phyloP scores from a whole-genome alignment of 805 yeast genomes.

The Nakazawaea ambrosiae region DNA sequence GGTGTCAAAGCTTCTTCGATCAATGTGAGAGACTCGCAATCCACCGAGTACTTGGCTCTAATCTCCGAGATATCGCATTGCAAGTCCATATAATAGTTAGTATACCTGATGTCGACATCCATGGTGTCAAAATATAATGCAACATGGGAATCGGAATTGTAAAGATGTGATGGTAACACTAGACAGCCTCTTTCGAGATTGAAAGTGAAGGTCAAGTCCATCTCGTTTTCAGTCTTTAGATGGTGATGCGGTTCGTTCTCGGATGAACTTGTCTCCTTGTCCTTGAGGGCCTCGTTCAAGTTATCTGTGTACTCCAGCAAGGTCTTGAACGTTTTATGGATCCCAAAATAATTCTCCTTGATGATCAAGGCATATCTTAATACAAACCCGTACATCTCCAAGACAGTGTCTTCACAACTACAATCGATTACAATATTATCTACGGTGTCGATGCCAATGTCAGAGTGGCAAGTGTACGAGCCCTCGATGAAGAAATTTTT shows the following conservation, averaged over 20 bases:
- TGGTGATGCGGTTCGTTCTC: constrained; percentile 28
- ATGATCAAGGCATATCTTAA: constrained; percentile 68
- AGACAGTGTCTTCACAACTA: constrained; percentile 55
- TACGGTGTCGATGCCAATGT: constrained; percentile 56
- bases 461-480: constrained; percentile 52
- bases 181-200: constrained; percentile 64
- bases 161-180: constrained; percentile 66
- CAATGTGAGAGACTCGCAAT: constrained; percentile 15
- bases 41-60: constrained; percentile 22
- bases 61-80: constrained; percentile 68
- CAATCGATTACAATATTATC: constrained; percentile 66
- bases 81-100: constrained; percentile 89
- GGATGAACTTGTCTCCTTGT: constrained; percentile 4
- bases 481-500: constrained; percentile 57
- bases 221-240: constrained; percentile 61
- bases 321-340: constrained; percentile 73
- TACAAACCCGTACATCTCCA: constrained; percentile 75
- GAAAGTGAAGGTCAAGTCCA: constrained; percentile 70
- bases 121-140: constrained; percentile 57
- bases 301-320: constrained; percentile 65
- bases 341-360: constrained; percentile 89
- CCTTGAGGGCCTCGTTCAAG: constrained; percentile 9
- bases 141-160: constrained; percentile 54
- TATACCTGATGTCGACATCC: constrained; percentile 77
- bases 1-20: constrained; percentile 19